Base-by-base conservation (phyloP, 1,284 basidiomycete genomes). In the Apiotrichum gracile region DNA sequence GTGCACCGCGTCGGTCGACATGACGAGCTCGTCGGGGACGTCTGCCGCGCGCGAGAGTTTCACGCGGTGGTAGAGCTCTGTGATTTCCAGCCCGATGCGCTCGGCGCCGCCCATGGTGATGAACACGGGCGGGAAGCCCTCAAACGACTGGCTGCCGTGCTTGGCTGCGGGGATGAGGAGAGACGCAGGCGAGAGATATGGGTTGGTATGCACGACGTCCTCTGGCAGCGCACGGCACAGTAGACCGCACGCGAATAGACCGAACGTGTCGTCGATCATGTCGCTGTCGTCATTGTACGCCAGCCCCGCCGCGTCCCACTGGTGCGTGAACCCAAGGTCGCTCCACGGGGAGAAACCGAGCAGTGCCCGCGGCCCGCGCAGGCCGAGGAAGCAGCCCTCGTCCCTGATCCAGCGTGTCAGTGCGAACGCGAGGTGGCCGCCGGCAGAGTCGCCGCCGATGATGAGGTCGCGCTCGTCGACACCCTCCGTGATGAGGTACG, bases 401-500 rank as follows among this genome's bases (percentile, higher is more conserved):
- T 73, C 70, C 27, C 68, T 52, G 5, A 73, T 37, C 60, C 60
- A 73, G 12, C 70, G 49, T 16, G 61, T 53, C 25, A 70, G 49
- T 3, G 83, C 81, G 3, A 86, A 75, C 0, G 81, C 82, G 3
- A 87, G 75, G 64, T 87, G 86, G 0, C 83, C 85, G 3, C 86
- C 86, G 0, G 86, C 85, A 39, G 81, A 83, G 65, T 87, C 85
- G 19, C 85, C 86, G 8, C 80, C 78, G 25, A 88, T 63, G 29
- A 85, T 67, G 48, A 87, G 80, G 62, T 84, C 83, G 55, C 76
- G 76, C 62, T 83, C 77, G 1, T 71, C 68, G 54, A 82, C 78
- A 0, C 77, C 75, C 7, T 79, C 58, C 41, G 76, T 58, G 31
- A 84, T 77, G 9, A 85, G 79, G 62, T 85, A 83, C 49, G 78